phyloP scores from a whole-genome alignment of 148 eudicot species.

The Rhododendron molle region DNA sequence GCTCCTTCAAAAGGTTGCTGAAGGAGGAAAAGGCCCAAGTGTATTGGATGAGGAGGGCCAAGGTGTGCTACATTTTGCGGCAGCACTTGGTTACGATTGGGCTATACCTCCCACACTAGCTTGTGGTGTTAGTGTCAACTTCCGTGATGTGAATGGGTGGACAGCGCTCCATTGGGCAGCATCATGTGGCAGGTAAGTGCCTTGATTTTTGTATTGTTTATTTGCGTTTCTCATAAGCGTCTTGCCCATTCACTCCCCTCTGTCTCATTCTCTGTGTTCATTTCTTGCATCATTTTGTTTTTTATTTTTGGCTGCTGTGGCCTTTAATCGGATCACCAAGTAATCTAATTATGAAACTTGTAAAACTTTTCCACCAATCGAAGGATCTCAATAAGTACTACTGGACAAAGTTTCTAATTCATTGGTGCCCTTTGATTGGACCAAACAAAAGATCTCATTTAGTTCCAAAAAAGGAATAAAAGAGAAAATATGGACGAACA shows the following conservation, averaged over 20 bases:
- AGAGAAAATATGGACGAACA: not conserved
- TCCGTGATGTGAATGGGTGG: slow-evolving; percentile 80
- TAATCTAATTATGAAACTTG: not conserved
- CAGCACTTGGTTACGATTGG: slow-evolving; percentile 85
- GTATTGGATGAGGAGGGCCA: slow-evolving; percentile 71
- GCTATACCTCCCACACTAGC: slow-evolving; percentile 60
- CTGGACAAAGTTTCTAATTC: not conserved
- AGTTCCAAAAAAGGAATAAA: not conserved
- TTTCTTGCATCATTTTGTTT: not conserved
- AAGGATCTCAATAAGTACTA: not conserved
- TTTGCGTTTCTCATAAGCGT: not conserved
- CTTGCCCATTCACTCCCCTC: not conserved
- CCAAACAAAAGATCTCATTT: not conserved
- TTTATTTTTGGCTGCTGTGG: not conserved
- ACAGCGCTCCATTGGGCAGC: slow-evolving; percentile 93
- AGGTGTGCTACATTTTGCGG: slow-evolving; percentile 78
- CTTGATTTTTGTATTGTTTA: not conserved
- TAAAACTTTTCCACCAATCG: not conserved
- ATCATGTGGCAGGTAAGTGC: slow-evolving; percentile 65
- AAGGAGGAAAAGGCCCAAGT: slow-evolving; percentile 67
- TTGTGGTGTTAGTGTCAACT: slow-evolving; percentile 75
- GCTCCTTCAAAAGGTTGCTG: slow-evolving; percentile 62
- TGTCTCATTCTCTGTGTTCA: not conserved
- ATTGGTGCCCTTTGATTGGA: not conserved
- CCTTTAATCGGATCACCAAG: not conserved